These are phyloP conservation scores for Cryphonectria japonica DNA, from an alignment of 2,329 filamentous ascomycete genomes.

Conservation along the genomic window DNA sequence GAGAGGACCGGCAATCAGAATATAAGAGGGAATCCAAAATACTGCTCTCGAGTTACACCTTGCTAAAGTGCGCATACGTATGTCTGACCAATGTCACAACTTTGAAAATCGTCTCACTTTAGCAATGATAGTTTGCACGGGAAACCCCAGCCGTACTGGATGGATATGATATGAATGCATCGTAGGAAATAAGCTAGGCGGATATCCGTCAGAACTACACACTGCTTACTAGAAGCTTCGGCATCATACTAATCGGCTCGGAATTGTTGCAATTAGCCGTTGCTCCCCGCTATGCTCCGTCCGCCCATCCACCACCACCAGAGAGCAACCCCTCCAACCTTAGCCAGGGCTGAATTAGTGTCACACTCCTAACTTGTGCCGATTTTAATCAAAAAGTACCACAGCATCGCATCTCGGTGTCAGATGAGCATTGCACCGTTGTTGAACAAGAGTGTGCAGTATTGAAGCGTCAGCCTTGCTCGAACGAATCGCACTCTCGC, in stretches of 20 bases:
- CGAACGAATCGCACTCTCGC: neutral
- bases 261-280: neutral
- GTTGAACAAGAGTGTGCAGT: neutral
- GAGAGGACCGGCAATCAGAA: too few relatives aligned
- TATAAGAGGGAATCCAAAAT: too few relatives aligned
- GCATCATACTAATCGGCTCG: neutral
- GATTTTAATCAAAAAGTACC: neutral
- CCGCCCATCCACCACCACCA: neutral
- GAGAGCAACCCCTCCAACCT: neutral
- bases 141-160: too few relatives aligned
- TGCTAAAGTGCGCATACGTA: too few relatives aligned
- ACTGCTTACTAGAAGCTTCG: neutral
- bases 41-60: too few relatives aligned
- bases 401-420: neutral
- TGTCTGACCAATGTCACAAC: too few relatives aligned
- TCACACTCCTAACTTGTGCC: neutral
- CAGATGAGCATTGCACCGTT: neutral
- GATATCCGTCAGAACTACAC: neutral
- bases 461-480: neutral
- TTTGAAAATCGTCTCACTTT: too few relatives aligned
- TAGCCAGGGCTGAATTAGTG: neutral
- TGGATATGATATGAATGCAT: too few relatives aligned
- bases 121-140: too few relatives aligned
- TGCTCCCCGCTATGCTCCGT: neutral
- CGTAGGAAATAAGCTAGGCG: neutral